Conservation (phyloP, 768 basidiomycete species). For the Panaeolus papilionaceus region DNA sequence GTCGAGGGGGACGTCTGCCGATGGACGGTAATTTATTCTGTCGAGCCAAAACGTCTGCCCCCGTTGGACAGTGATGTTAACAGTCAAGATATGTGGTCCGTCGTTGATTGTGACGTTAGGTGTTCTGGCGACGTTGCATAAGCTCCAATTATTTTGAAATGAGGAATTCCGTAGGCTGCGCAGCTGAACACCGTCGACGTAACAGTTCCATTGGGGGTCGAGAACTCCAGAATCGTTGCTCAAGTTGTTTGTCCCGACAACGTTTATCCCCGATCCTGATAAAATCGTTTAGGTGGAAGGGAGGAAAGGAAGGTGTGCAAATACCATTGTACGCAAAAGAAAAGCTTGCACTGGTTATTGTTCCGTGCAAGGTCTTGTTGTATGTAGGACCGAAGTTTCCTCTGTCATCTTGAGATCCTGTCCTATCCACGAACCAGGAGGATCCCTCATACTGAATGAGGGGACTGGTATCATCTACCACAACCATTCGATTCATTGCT, state of each 20-base stretch:
- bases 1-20: conserved; percentile 10
- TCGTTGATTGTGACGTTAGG: background rate
- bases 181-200: background rate
- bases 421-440: too few species aligned
- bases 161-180: background rate
- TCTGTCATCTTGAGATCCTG: too few species aligned
- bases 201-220: conserved; percentile 17
- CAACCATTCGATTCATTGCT: too few species aligned
- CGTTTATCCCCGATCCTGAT: too few species aligned
- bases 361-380: too few species aligned
- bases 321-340: too few species aligned
- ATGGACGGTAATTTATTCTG: conserved; percentile 15
- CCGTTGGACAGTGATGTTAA: conserved; percentile 13
- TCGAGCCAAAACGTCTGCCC: conserved; percentile 22
- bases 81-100: conserved; percentile 18
- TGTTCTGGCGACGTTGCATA: background rate
- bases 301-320: too few species aligned
- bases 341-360: too few species aligned
- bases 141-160: conserved; percentile 18
- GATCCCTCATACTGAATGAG: too few species aligned
- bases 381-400: too few species aligned
- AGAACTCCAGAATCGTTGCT: conserved; percentile 20
- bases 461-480: too few species aligned
- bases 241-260: conserved; percentile 16
- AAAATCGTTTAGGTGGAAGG: too few species aligned